Percentiles rank a stretch among this genome's conserved stretches.
phyloP scores from a whole-genome alignment of 192 early-diverging fungal species.

The Entomortierella chlamydospora region DNA sequence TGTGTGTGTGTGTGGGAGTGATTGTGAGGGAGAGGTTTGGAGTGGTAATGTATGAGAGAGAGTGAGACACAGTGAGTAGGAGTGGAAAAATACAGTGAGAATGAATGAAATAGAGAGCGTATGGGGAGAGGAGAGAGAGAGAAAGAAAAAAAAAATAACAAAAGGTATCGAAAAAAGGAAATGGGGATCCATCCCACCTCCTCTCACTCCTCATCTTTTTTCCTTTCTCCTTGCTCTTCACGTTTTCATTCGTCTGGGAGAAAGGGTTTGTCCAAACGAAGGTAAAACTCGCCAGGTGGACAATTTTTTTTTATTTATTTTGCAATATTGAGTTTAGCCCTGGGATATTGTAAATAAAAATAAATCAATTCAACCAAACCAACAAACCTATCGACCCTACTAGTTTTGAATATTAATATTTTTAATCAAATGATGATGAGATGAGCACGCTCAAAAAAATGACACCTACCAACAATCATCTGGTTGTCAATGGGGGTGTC shows the following conservation, averaged over 20 bases:
- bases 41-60: not conserved
- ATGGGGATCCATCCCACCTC: constrained; percentile 27
- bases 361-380: too few relatives aligned
- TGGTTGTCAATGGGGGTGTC: too few relatives aligned
- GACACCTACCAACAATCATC: too few relatives aligned
- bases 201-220: not conserved
- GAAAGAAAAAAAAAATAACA: constrained; percentile 10
- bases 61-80: not conserved
- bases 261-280: constrained; percentile 7
- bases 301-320: not conserved
- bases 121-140: not conserved
- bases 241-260: constrained; percentile 6
- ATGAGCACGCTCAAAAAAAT: too few relatives aligned
- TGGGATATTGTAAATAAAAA: too few relatives aligned
- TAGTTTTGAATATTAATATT: too few relatives aligned
- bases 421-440: too few relatives aligned
- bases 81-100: not conserved
- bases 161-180: constrained; percentile 13
- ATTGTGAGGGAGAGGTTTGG: not conserved
- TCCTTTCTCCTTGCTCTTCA: not conserved
- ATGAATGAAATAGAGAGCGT: not conserved
- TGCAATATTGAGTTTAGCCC: not conserved
- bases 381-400: too few relatives aligned
- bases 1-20: not conserved
- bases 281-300: constrained; percentile 37